Evolutionary conservation across 192 early-diverging fungal species (phyloP).

Genomic region (Coemansia interrupta): DNA sequence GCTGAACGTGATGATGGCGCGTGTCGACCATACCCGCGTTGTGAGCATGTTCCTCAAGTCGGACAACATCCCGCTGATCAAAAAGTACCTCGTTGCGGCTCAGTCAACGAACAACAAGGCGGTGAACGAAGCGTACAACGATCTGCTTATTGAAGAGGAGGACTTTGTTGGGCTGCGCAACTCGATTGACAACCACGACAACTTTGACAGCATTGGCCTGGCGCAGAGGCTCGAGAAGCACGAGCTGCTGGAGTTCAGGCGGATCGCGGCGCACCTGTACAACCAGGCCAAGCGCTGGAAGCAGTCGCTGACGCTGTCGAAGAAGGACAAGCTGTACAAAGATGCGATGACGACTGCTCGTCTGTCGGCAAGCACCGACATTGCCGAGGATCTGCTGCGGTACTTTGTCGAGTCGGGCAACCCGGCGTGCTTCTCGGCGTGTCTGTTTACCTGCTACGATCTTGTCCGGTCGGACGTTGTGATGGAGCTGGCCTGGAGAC

Average conservation of each 20-base stretch:
- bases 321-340: constrained; percentile 96
- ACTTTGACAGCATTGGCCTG: constrained; percentile 90
- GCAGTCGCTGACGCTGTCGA: constrained; percentile 90
- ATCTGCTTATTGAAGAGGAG: constrained; percentile 96
- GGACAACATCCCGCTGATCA: constrained; percentile 96
- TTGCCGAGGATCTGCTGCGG: constrained; percentile 90
- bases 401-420: constrained; percentile 92
- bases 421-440: constrained; percentile 92
- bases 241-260: constrained; percentile 94
- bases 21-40: constrained; percentile 95
- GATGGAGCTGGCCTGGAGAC: constrained; percentile 89
- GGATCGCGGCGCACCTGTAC: constrained; percentile 94
- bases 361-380: constrained; percentile 79
- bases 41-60: constrained; percentile 97
- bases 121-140: constrained; percentile 94
- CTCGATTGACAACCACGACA: constrained; percentile 90
- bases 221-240: constrained; percentile 94
- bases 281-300: constrained; percentile 95
- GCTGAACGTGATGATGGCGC: constrained; percentile 78
- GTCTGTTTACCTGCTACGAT: constrained; percentile 93
- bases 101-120: constrained; percentile 90
- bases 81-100: constrained; percentile 92
- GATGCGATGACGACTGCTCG: constrained; percentile 98
- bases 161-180: constrained; percentile 90
- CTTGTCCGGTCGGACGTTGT: constrained; percentile 89